Evolutionary conservation across 192 early-diverging fungal genomes (phyloP).

Genomic region (Entophlyctis luteolus): DNA sequence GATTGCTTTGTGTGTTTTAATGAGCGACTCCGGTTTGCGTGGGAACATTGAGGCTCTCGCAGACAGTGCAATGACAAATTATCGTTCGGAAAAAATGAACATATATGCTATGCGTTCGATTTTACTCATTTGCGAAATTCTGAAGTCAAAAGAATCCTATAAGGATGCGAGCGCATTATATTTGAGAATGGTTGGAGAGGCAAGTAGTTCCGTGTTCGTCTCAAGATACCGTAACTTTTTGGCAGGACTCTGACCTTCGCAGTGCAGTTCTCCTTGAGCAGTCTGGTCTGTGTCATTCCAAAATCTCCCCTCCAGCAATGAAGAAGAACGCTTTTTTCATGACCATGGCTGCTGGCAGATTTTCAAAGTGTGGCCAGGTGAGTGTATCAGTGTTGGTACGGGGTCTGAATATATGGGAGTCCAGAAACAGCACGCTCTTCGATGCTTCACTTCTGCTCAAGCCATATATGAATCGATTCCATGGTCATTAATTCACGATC

Average conservation of each 20-base stretch:
- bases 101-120: slow-evolving; percentile 71
- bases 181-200: slow-evolving; percentile 70
- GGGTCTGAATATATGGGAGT: too few relatives aligned
- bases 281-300: slow-evolving; percentile 76
- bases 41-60: slow-evolving; percentile 25
- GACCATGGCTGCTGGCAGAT: slow-evolving; percentile 81
- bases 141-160: slow-evolving; percentile 66
- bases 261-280: slow-evolving; percentile 85
- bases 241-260: slow-evolving; percentile 68
- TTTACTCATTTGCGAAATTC: slow-evolving; percentile 76
- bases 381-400: neutral
- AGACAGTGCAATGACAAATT: slow-evolving; percentile 61
- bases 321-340: slow-evolving; percentile 89
- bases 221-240: neutral
- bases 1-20: slow-evolving; percentile 77
- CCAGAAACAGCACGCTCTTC: slow-evolving; percentile 69
- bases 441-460: slow-evolving; percentile 68
- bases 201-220: slow-evolving; percentile 22
- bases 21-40: slow-evolving; percentile 45
- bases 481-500: slow-evolving; percentile 82
- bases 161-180: slow-evolving; percentile 58
- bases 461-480: slow-evolving; percentile 53
- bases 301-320: slow-evolving; percentile 59
- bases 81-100: slow-evolving; percentile 52
- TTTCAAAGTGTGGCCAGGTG: slow-evolving; percentile 73